Evolutionary conservation across 306 rosid genomes (phyloP), one percentile per base, ranked within the genome.

Genomic region (Lupinus albus): DNA sequence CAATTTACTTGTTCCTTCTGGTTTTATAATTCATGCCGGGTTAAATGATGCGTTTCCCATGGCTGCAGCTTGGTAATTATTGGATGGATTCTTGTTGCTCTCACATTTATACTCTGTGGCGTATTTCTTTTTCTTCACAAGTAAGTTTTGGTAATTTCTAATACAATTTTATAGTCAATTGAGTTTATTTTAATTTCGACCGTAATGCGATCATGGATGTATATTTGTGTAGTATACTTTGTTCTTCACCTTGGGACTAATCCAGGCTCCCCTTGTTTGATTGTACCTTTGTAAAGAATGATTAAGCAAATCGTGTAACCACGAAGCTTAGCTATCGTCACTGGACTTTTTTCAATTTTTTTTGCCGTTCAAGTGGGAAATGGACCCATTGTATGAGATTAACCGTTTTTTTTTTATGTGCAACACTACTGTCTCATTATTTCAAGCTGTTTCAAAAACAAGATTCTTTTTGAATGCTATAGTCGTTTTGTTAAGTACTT

Each of bases 71-170:
- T 84, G 82, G 85, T 79, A 55, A 18, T 85, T 61, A 17, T 74
- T 2, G 96, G 96, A 35, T 89, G 96, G 96, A 33, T 89, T 74
- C 91, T 89, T 53, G 87, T 87, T 36, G 71, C 93, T 0, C 74
- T 79, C 11, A 85, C 96, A 46, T 89, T 87, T 67, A 76, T 89
- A 66, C 81, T 89, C 14, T 85, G 93, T 42, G 93, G 93, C 49
- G 74, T 80, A 68, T 89, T 89, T 83, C 83, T 89, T 52, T 82
- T 87, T 73, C 91, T 89, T 59, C 93, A 85, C 64, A 89, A 85
- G 96, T 89, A 76, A 81, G 89, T 73, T 63, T 73, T 63, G 11
- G 10, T 58, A 35, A n/a, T 68, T 60, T 39, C 48, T 47, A 33
- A 3, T 7, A n/a, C 14, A 12, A 61, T 53, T 36, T 36, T 45